Conservation (phyloP, 139 green algal species). For the Eudorina sp. region DNA sequence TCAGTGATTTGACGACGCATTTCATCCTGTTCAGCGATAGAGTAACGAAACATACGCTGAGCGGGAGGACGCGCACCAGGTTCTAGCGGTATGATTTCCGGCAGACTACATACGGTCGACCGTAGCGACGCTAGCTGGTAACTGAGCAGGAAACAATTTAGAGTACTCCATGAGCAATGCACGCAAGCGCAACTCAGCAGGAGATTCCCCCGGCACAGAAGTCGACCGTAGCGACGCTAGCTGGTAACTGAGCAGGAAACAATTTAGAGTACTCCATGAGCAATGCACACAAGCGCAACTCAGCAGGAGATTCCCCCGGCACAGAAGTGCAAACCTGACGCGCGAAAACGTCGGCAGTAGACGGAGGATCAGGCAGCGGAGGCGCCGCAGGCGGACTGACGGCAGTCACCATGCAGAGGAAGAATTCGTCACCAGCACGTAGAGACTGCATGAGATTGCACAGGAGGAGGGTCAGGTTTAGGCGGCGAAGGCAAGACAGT, state of each 20-base stretch:
- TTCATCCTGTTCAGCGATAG: neutral
- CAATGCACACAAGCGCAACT: neutral
- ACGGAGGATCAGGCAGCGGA: neutral
- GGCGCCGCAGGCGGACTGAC: too few species aligned
- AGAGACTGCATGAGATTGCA: neutral
- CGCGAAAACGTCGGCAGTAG: neutral
- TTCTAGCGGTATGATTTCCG: neutral
- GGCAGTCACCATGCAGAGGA: neutral
- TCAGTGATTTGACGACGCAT: constrained; percentile 1
- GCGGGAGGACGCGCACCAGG: neutral
- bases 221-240: neutral
- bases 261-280: neutral
- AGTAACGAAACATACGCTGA: neutral
- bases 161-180: neutral
- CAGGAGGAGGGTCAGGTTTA: neutral
- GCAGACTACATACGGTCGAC: too few species aligned
- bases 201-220: neutral
- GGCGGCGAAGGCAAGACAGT: neutral
- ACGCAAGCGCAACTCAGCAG: neutral
- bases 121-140: neutral
- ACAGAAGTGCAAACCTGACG: neutral
- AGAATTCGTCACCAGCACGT: neutral
- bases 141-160: neutral
- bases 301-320: neutral
- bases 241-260: neutral